Evolutionary conservation across 2,329 filamentous ascomycete species (phyloP).

Genomic region (Beauveria sp.): DNA sequence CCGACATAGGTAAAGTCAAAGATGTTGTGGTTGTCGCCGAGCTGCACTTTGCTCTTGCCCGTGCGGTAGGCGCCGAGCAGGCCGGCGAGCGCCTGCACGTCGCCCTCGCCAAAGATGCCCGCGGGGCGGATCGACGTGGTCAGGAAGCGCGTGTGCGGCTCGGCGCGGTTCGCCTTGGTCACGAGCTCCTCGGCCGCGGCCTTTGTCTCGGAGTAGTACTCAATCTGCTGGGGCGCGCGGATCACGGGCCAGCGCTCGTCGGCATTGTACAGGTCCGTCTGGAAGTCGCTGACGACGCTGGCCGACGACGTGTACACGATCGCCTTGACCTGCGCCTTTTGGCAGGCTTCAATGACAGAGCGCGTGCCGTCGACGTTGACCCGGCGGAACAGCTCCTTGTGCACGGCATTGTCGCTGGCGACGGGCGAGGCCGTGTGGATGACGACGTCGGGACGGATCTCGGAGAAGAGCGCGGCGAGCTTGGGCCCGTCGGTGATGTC

Average conservation of each 20-base stretch:
- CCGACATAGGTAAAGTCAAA: conserved; percentile 60
- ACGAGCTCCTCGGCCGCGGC: conserved; percentile 76
- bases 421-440: conserved; percentile 81
- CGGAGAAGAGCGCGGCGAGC: conserved; percentile 55
- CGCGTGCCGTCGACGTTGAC: conserved; percentile 86
- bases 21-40: conserved; percentile 61
- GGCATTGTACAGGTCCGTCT: conserved; percentile 70
- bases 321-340: conserved; percentile 62
- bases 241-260: conserved; percentile 77
- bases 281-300: conserved; percentile 78
- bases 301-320: conserved; percentile 89
- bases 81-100: conserved; percentile 66
- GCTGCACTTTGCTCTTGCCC: conserved; percentile 66
- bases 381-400: conserved; percentile 59
- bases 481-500: conserved; percentile 64
- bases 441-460: conserved; percentile 69
- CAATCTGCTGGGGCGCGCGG: conserved; percentile 59
- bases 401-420: conserved; percentile 42
- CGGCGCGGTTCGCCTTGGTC: conserved; percentile 62
- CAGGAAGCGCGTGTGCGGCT: conserved; percentile 47
- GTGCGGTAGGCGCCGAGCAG: conserved; percentile 64
- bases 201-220: conserved; percentile 91
- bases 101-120: conserved; percentile 86
- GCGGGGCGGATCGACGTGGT: conserved; percentile 80
- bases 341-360: conserved; percentile 67